These are phyloP conservation scores for Talaromyces trachyspermus DNA, from an alignment of 495 filamentous ascomycete genomes.

Conservation along the genomic window DNA sequence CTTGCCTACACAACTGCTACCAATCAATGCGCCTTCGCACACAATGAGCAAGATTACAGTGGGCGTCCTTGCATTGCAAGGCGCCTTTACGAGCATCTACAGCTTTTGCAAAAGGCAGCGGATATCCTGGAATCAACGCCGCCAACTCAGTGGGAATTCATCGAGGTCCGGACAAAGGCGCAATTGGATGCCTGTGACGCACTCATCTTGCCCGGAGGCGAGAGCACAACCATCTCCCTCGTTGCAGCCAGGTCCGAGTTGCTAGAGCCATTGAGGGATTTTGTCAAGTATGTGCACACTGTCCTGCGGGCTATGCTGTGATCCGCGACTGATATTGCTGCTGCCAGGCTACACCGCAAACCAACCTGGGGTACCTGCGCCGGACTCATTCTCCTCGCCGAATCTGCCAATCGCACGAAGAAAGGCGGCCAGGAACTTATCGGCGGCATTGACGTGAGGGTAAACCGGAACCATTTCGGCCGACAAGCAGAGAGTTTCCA, in stretches of 20 bases:
- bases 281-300: conserved; percentile 70
- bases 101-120: conserved; percentile 63
- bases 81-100: conserved; percentile 82
- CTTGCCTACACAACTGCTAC: too few relatives aligned
- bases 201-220: conserved; percentile 86
- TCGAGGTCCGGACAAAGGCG: conserved; percentile 69
- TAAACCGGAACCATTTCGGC: conserved; percentile 94
- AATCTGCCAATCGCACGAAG: conserved; percentile 82
- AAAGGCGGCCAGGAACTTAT: conserved; percentile 89
- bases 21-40: not conserved
- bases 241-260: conserved; percentile 74
- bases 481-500: conserved; percentile 92
- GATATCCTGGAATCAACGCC: conserved; percentile 18
- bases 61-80: conserved; percentile 87
- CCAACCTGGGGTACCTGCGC: conserved; percentile 97
- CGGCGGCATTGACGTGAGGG: conserved; percentile 82
- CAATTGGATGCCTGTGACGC: conserved; percentile 71
- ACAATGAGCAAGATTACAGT: conserved; percentile 49
- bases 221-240: conserved; percentile 88
- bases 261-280: conserved; percentile 78
- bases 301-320: not conserved
- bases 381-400: conserved; percentile 84
- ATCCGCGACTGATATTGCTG: conserved; percentile 8
- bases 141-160: conserved; percentile 49
- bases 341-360: conserved; percentile 46